These are phyloP conservation scores for Colletotrichum falcatum DNA, from an alignment of 2,329 filamentous ascomycete species.

Conservation along the genomic window DNA sequence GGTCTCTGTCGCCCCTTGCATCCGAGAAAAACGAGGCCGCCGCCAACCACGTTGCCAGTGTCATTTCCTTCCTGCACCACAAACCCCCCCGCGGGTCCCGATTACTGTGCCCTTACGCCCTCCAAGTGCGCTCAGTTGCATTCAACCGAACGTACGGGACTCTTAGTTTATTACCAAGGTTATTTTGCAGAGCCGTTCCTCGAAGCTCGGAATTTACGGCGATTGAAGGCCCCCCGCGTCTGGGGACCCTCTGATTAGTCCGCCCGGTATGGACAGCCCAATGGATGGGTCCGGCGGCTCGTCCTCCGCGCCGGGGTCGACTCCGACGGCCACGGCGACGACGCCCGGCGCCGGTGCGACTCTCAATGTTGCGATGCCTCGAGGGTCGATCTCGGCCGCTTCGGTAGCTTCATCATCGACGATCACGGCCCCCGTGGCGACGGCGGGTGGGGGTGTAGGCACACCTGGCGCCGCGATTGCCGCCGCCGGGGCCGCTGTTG, in stretches of 20 bases:
- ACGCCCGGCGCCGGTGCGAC: conserved; percentile 19
- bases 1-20: conserved; percentile 12
- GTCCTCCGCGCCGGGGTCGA: conserved; percentile 36
- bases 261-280: conserved; percentile 35
- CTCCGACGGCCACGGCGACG: conserved; percentile 34
- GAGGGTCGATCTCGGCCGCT: background rate
- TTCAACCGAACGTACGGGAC: conserved; percentile 2
- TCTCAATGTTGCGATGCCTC: background rate
- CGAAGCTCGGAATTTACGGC: background rate
- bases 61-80: conserved; percentile 34
- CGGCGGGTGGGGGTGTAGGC: background rate
- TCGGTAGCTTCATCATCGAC: conserved; percentile 26
- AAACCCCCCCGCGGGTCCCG: conserved; percentile 3
- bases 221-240: background rate
- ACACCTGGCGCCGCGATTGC: conserved; percentile 13
- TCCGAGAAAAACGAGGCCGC: conserved; percentile 39
- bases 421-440: conserved; percentile 20
- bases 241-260: conserved; percentile 4
- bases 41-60: conserved; percentile 32
- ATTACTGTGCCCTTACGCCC: conserved; percentile 18
- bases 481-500: conserved; percentile 18
- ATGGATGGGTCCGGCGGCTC: conserved; percentile 39
- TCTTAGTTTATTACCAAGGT: background rate
- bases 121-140: conserved; percentile 6
- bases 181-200: conserved; percentile 6